Evolutionary conservation across 2,329 filamentous ascomycete species (phyloP).

Genomic region (Phyllosticta citrichinensis): DNA sequence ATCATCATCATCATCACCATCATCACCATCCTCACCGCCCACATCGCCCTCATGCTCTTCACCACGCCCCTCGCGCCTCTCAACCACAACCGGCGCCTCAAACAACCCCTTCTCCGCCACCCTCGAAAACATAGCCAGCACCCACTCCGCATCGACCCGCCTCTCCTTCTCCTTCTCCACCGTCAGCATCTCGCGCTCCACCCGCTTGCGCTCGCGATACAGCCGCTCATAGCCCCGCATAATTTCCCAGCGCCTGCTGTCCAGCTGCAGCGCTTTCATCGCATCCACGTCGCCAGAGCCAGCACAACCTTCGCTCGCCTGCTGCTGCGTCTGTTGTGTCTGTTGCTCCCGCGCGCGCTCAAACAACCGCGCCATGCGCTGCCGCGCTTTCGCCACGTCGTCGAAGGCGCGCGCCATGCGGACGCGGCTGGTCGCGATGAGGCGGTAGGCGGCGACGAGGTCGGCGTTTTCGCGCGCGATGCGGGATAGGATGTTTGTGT

Average conservation of each 20-base stretch:
- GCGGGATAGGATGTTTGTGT: background rate
- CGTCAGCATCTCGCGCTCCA: background rate
- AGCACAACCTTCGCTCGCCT: background rate
- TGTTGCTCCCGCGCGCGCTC: background rate
- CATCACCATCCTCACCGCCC: background rate
- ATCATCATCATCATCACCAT: background rate
- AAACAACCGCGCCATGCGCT: background rate
- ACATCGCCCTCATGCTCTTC: background rate
- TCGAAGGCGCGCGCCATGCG: background rate
- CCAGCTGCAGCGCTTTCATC: background rate
- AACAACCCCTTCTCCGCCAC: background rate
- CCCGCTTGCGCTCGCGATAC: background rate
- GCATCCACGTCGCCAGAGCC: no score
- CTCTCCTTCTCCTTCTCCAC: background rate
- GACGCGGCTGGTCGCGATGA: background rate
- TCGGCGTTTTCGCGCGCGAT: background rate
- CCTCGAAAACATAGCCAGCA: background rate
- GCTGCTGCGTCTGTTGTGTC: no score
- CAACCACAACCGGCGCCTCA: background rate
- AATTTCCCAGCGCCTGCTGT: background rate
- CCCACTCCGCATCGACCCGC: background rate
- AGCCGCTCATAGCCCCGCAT: background rate
- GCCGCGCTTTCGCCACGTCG: background rate
- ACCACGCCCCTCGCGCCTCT: background rate
- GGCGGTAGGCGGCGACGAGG: background rate